A percentile compares a stretch with the other conserved stretches of the same genome.
These are phyloP conservation scores for Leccinum pachyderme DNA, from an alignment of 1,284 basidiomycete species.

Conservation along the genomic window DNA sequence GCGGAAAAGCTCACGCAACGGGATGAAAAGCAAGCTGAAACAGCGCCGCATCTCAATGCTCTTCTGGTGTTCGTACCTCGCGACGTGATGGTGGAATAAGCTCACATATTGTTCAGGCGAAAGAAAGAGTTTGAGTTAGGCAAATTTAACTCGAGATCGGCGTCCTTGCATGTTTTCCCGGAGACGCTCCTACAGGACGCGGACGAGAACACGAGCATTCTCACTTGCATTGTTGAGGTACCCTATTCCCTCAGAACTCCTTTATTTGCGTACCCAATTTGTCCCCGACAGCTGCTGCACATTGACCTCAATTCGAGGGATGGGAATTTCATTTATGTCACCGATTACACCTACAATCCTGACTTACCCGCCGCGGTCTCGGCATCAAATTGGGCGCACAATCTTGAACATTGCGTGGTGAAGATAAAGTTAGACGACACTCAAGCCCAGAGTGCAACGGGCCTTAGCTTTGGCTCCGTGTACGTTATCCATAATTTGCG, in stretches of 20 bases:
- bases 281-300: constrained; percentile 45
- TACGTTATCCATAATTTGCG: constrained; percentile 53
- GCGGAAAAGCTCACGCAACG: constrained; percentile 46
- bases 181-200: constrained; percentile 49
- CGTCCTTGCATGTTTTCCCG: constrained; percentile 37
- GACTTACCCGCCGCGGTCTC: constrained; percentile 37
- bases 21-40: constrained; percentile 39
- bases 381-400: constrained; percentile 37
- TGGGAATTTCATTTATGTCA: constrained; percentile 51
- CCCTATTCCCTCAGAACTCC: background rate
- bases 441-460: constrained; percentile 44
- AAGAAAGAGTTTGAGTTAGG: constrained; percentile 48
- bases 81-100: background rate
- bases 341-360: constrained; percentile 61
- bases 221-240: constrained; percentile 63
- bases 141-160: constrained; percentile 19
- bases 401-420: constrained; percentile 50
- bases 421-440: constrained; percentile 50
- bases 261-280: constrained; percentile 1
- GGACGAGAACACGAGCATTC: constrained; percentile 40
- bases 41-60: constrained; percentile 40
- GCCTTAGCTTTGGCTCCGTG: constrained; percentile 42
- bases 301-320: constrained; percentile 33
- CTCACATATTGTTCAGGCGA: constrained; percentile 42
- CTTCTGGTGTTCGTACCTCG: constrained; percentile 50